Base-by-base conservation (phyloP, 345 rosid genomes). In the Arabidopsis suecica region DNA sequence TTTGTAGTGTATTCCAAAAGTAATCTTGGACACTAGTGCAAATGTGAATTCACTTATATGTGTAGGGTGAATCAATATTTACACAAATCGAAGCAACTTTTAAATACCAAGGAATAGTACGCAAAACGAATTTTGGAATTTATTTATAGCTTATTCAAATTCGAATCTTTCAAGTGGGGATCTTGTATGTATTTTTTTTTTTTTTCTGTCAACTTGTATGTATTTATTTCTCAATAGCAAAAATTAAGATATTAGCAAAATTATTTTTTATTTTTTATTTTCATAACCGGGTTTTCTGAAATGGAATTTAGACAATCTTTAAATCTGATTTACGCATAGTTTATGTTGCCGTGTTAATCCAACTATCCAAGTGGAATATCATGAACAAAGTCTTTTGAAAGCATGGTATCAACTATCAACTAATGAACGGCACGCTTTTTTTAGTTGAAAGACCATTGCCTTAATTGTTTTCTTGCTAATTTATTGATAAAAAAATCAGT, bases 1-100 rank as follows among this genome's bases (percentile, higher is more conserved):
- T 8, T 66, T 36, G 13, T 11, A 22, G 42, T 25, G 66, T 71
- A 60, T 48, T 40, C 44, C 58, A 59, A 48, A 60, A 23, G 9
- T 25, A 42, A 9, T 7, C 13, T 48, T 48, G 38, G 60, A 51
- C 4, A 61, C 7, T 40, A 11, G 45, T 51, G 44, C 25, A 72
- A 51, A 61, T 38, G 33, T 61, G 5, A 25, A 5, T 48, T 32
- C 20, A 56, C 7, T 12, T 12, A 13, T 5, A 4, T 50, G 13
- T 55, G 22, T 14, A 6, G 40, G 12, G 6, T 56, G 22, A 56
- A 56, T 32, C 40, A 11, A 4, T 65, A 47, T 47, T 42, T 63
- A 30, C 32, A 32, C 6, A 37, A 37, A 28, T 34, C 44, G 42
- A 20, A 9, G 9, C 16, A 37, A 23, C 16, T 64, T 23, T 28